phyloP scores from a whole-genome alignment of 176 grass and related monocot genomes.

The Carex scoparia region DNA sequence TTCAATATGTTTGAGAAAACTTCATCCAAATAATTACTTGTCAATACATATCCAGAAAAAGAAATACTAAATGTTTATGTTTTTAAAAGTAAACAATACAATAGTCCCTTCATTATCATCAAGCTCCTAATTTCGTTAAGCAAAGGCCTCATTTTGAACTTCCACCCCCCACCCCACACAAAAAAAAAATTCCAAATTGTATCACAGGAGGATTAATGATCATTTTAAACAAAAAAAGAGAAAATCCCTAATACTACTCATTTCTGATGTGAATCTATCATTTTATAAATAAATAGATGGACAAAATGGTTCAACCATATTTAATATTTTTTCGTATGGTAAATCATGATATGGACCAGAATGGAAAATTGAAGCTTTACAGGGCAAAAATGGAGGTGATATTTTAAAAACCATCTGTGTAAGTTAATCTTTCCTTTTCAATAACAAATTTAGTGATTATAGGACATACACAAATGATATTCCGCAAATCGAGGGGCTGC shows the following conservation, averaged over 20 bases:
- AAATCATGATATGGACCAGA: not conserved
- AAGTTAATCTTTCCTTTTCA: not conserved
- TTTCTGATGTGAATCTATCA: not conserved
- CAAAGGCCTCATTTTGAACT: not conserved
- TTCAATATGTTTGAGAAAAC: conserved; percentile 98
- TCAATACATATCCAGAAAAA: not conserved
- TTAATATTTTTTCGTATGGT: not conserved
- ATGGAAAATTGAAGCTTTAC: not conserved
- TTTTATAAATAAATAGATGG: not conserved
- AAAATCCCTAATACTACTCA: not conserved
- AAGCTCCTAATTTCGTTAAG: not conserved
- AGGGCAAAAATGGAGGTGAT: not conserved
- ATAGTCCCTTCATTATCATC: not conserved
- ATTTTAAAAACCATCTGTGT: not conserved
- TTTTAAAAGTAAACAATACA: not conserved
- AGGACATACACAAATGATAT: conserved; percentile 76
- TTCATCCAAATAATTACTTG: conserved; percentile 35
- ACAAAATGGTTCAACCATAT: not conserved
- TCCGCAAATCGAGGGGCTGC: conserved; percentile 75
- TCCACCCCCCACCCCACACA: not conserved
- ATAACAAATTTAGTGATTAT: not conserved
- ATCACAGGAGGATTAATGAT: not conserved
- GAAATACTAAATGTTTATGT: not conserved
- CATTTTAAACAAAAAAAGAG: not conserved
- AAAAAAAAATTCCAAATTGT: not conserved